Evolutionary conservation across 1,284 basidiomycete genomes (phyloP).

Genomic region (Violaceomyces palustris): DNA sequence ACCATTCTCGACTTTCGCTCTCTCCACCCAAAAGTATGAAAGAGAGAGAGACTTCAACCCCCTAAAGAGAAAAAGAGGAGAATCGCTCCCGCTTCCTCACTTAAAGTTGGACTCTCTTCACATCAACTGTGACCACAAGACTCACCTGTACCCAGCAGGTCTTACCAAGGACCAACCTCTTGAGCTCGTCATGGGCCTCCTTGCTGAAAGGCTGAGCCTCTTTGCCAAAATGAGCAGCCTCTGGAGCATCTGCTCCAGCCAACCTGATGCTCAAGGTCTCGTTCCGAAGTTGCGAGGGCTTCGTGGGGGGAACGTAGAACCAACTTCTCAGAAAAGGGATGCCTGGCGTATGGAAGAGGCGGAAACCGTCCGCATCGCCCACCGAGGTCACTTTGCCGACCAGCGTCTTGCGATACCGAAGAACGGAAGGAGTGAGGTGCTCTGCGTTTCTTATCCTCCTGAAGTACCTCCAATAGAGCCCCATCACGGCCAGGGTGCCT

Average conservation of each 20-base stretch:
- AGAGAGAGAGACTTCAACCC: too few relatives aligned
- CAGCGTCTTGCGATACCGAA: slow-evolving; percentile 38
- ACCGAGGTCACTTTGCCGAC: slow-evolving; percentile 45
- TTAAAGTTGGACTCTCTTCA: too few relatives aligned
- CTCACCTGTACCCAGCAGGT: too few relatives aligned
- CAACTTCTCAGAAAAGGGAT: slow-evolving; percentile 25
- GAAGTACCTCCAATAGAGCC: slow-evolving; percentile 47
- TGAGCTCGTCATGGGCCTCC: slow-evolving; percentile 43
- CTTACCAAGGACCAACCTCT: slow-evolving; percentile 14
- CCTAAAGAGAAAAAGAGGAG: too few relatives aligned
- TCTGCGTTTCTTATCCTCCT: slow-evolving; percentile 43
- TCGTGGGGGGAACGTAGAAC: slow-evolving; percentile 16
- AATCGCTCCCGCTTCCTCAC: too few relatives aligned
- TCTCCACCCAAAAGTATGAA: too few relatives aligned
- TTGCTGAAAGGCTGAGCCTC: slow-evolving; percentile 47
- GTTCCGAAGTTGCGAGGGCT: slow-evolving; percentile 6
- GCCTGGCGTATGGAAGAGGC: slow-evolving; percentile 49
- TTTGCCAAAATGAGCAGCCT: slow-evolving; percentile 49
- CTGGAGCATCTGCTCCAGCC: slow-evolving; percentile 50
- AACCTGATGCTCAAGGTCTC: slow-evolving; percentile 47
- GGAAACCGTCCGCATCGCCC: slow-evolving; percentile 51
- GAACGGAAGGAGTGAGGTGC: slow-evolving; percentile 40
- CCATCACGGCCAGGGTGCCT: not conserved
- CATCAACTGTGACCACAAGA: too few relatives aligned
- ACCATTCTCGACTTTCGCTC: too few relatives aligned